A percentile compares a stretch with the other conserved stretches of the same genome.
Conservation (phyloP, 1,284 basidiomycete genomes). For the Mrakiaceae sp. region DNA sequence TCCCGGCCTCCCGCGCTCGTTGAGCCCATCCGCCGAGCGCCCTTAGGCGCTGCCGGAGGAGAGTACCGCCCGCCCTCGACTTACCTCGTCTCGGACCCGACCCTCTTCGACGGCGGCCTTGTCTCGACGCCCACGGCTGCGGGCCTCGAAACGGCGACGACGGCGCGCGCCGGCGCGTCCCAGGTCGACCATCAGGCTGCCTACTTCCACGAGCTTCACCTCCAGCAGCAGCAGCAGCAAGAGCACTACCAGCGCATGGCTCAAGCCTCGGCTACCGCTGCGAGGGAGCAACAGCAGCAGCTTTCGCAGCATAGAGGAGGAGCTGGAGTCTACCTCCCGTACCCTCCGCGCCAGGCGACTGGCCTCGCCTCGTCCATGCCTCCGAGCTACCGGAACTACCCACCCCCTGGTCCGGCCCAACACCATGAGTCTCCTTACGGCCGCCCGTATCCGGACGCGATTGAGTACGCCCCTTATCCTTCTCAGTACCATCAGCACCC, state of each 20-base stretch:
- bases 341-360: neutral
- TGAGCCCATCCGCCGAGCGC: too few species aligned
- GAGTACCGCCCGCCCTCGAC: neutral
- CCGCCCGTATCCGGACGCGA: neutral
- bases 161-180: neutral
- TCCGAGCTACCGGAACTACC: neutral
- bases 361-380: neutral
- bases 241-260: neutral
- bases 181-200: neutral
- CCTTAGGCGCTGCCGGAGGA: too few species aligned
- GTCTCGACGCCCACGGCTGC: conserved; percentile 6
- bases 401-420: neutral
- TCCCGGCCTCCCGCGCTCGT: neutral
- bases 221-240: conserved; percentile 4
- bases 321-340: neutral
- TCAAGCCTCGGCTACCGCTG: too few species aligned
- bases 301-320: neutral
- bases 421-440: neutral
- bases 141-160: neutral
- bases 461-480: neutral
- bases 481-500: neutral
- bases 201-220: neutral
- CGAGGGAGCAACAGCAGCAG: too few species aligned
- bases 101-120: conserved; percentile 10
- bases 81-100: conserved; percentile 1